Evolutionary conservation across 495 filamentous ascomycete genomes (phyloP).

Genomic region (Endocarpon pusillum): DNA sequence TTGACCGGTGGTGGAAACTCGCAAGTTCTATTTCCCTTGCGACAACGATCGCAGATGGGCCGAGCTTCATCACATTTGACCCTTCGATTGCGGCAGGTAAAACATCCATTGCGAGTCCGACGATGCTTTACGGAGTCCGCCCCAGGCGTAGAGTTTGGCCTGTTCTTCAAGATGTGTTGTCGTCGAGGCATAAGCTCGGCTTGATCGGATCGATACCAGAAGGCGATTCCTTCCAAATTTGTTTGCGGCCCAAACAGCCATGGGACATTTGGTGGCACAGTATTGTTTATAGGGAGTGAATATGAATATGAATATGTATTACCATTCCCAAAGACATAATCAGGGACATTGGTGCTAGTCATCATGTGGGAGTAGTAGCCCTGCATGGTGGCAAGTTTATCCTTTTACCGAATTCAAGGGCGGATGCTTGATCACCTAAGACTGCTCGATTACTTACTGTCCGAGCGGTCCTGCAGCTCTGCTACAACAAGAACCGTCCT

Average conservation of each 20-base stretch:
- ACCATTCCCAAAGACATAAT: too few relatives aligned
- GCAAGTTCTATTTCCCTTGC: slow-evolving; percentile 73
- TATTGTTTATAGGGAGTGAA: too few relatives aligned
- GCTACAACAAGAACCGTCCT: too few relatives aligned
- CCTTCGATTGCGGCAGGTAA: slow-evolving; percentile 73
- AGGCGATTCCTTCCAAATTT: slow-evolving; percentile 26
- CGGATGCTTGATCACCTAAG: too few relatives aligned
- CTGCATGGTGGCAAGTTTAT: too few relatives aligned
- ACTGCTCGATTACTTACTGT: too few relatives aligned
- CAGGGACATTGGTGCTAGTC: too few relatives aligned
- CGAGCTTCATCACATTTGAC: slow-evolving; percentile 57
- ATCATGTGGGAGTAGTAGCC: too few relatives aligned
- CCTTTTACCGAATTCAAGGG: too few relatives aligned
- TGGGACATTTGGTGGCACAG: too few relatives aligned
- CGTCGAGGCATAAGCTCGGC: slow-evolving; percentile 12
- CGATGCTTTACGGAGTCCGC: slow-evolving; percentile 80
- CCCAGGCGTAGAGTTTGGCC: slow-evolving; percentile 15
- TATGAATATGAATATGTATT: too few relatives aligned
- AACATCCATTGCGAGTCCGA: slow-evolving; percentile 84
- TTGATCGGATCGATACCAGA: slow-evolving; percentile 14
- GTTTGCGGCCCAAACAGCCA: slow-evolving; percentile 18
- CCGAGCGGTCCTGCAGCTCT: too few relatives aligned
- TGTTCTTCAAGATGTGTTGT: slow-evolving; percentile 13
- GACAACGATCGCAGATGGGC: slow-evolving; percentile 82
- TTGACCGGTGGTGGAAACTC: slow-evolving; percentile 53